Conservation (phyloP, 176 grass and related monocot genomes). For the Phoenix roebelenii region DNA sequence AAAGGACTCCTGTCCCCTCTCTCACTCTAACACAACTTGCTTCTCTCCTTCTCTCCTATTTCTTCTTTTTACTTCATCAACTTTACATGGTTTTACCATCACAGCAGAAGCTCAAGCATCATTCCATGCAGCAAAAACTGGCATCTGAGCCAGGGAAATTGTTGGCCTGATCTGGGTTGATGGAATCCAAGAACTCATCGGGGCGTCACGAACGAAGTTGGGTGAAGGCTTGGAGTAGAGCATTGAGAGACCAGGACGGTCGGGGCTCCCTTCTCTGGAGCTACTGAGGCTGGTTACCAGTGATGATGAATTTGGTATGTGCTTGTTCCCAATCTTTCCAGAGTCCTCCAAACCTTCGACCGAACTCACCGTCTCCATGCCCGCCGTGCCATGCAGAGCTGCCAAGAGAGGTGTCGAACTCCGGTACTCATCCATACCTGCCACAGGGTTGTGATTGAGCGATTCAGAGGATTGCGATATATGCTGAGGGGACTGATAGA, state of each 20-base stretch:
- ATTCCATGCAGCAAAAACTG: slow-evolving; percentile 66
- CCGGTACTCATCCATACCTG: slow-evolving; percentile 1
- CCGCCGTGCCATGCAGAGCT: slow-evolving; percentile 17
- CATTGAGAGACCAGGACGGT: slow-evolving; percentile 29
- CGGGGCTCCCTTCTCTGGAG: slow-evolving; percentile 69
- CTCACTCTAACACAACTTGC: no score
- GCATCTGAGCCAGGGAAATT: slow-evolving; percentile 27
- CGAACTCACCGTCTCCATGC: slow-evolving; percentile 8
- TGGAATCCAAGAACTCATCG: slow-evolving; percentile 36
- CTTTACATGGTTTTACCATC: no score
- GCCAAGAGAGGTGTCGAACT: background rate
- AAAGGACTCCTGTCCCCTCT: no score
- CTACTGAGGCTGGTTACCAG: slow-evolving; percentile 50
- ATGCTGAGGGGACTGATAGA: slow-evolving; percentile 33
- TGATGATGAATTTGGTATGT: slow-evolving; percentile 64
- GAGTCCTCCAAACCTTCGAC: slow-evolving; percentile 13
- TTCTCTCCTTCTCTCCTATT: no score
- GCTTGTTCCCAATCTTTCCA: slow-evolving; percentile 26
- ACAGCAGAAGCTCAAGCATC: slow-evolving; percentile 27
- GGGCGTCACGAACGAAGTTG: background rate
- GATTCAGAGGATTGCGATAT: slow-evolving; percentile 16
- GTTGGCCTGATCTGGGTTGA: slow-evolving; percentile 22
- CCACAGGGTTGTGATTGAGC: background rate
- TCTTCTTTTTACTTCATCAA: no score
- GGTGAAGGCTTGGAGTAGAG: slow-evolving; percentile 30